Percentiles rank a stretch among this genome's conserved stretches.
phyloP scores from a whole-genome alignment of 2,329 filamentous ascomycete species.

The Ophiostoma novo-ulmi region DNA sequence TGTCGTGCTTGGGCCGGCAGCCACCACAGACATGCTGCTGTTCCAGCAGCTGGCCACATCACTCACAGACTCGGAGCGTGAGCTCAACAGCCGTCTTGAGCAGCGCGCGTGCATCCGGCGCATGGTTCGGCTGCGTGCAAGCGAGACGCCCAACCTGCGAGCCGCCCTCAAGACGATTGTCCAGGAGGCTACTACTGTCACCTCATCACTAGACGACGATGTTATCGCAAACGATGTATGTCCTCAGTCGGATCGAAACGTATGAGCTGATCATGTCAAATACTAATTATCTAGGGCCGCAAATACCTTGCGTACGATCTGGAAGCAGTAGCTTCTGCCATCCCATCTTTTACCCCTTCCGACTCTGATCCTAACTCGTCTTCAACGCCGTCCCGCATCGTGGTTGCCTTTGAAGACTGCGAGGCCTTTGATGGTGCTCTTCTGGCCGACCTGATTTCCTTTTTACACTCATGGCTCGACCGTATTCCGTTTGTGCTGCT shows the following conservation, averaged over 20 bases:
- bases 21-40: conserved; percentile 67
- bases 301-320: conserved; percentile 74
- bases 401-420: conserved; percentile 73
- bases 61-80: conserved; percentile 39
- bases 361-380: background rate
- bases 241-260: background rate
- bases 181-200: conserved; percentile 44
- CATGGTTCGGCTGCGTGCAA: conserved; percentile 63
- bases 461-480: conserved; percentile 66
- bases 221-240: conserved; percentile 38
- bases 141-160: conserved; percentile 69
- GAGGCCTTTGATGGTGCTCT: conserved; percentile 72
- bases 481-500: conserved; percentile 72
- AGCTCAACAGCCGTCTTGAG: conserved; percentile 24
- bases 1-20: conserved; percentile 72
- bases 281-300: conserved; percentile 41
- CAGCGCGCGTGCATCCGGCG: conserved; percentile 38
- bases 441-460: conserved; percentile 64
- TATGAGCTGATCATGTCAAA: background rate
- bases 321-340: conserved; percentile 60
- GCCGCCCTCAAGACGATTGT: conserved; percentile 68
- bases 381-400: conserved; percentile 51
- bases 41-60: conserved; percentile 62
- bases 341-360: conserved; percentile 30
- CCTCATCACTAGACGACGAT: conserved; percentile 48